phyloP scores from a whole-genome alignment of 208 protist genomes.

The Acanthamoeba quina region DNA sequence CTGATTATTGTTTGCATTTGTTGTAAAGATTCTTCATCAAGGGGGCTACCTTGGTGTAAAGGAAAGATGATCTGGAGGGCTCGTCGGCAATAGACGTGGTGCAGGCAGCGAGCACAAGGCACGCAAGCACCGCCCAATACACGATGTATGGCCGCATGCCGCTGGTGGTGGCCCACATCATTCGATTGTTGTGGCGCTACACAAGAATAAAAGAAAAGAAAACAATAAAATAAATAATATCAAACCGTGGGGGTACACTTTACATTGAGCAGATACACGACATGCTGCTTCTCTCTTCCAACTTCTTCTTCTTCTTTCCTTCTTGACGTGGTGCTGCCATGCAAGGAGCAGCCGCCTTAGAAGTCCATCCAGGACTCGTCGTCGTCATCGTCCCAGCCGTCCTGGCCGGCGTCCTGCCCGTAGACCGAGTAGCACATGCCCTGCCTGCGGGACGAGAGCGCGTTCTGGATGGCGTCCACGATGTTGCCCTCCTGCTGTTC shows the following conservation, averaged over 20 bases:
- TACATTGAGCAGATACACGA: too few species aligned
- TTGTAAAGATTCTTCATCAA: too few species aligned
- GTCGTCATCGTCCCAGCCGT: slow-evolving; percentile 56
- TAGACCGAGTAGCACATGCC: slow-evolving; percentile 72
- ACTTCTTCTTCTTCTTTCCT: neutral
- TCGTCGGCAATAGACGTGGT: too few species aligned
- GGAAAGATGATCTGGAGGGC: neutral
- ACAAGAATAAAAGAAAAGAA: too few species aligned
- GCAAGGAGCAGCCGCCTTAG: neutral
- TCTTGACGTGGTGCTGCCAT: neutral
- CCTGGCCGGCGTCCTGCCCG: slow-evolving; percentile 22
- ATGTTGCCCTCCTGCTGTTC: slow-evolving; percentile 53
- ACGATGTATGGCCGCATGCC: too few species aligned
- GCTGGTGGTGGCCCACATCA: too few species aligned
- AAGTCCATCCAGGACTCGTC: slow-evolving; percentile 68
- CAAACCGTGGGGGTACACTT: neutral
- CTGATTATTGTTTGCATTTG: too few species aligned
- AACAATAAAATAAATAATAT: too few species aligned
- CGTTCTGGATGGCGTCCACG: slow-evolving; percentile 64
- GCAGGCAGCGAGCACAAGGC: too few species aligned
- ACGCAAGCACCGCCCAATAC: too few species aligned
- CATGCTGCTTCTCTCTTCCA: neutral
- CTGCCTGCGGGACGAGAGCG: slow-evolving; percentile 47
- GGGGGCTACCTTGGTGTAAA: neutral
- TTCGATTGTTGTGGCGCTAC: too few species aligned